These are phyloP conservation scores for Xylaria grammica DNA, from an alignment of 495 filamentous ascomycete species.

Conservation along the genomic window DNA sequence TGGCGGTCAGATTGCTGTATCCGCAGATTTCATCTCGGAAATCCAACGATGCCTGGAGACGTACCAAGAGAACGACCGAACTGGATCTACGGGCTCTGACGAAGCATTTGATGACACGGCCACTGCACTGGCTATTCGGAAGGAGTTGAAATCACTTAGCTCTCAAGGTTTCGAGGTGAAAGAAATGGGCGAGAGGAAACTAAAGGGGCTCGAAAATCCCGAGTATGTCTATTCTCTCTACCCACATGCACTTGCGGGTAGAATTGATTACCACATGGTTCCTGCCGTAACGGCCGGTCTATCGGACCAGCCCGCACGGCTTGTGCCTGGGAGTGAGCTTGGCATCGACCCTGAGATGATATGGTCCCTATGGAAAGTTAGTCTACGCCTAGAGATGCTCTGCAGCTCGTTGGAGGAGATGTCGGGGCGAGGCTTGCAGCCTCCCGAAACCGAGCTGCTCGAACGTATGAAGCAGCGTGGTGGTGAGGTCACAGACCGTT, in stretches of 20 bases:
- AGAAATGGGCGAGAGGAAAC: slow-evolving; percentile 87
- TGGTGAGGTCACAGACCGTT: slow-evolving; percentile 85
- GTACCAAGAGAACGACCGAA: slow-evolving; percentile 76
- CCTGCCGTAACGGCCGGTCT: slow-evolving; percentile 47
- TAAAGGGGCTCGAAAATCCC: slow-evolving; percentile 97
- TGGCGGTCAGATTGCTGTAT: slow-evolving; percentile 95
- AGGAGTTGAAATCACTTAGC: slow-evolving; percentile 83
- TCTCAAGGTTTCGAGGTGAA: slow-evolving; percentile 97
- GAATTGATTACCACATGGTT: slow-evolving; percentile 67
- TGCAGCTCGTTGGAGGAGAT: slow-evolving; percentile 82
- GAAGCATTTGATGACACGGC: slow-evolving; percentile 73
- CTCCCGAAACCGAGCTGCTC: slow-evolving; percentile 79
- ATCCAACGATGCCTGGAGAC: slow-evolving; percentile 89
- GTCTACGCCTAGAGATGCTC: slow-evolving; percentile 87
- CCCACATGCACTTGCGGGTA: slow-evolving; percentile 83
- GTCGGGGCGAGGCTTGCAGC: slow-evolving; percentile 58
- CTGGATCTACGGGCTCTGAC: slow-evolving; percentile 69
- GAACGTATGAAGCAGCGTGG: slow-evolving; percentile 82
- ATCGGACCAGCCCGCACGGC: slow-evolving; percentile 50
- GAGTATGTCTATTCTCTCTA: slow-evolving; percentile 95
- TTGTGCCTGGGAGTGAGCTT: slow-evolving; percentile 57
- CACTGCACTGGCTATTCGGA: slow-evolving; percentile 74
- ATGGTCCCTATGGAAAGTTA: slow-evolving; percentile 89
- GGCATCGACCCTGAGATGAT: slow-evolving; percentile 80
- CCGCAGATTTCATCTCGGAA: slow-evolving; percentile 93